These are phyloP conservation scores for Extremus antarcticus DNA, from an alignment of 495 filamentous ascomycete genomes.

Conservation along the genomic window DNA sequence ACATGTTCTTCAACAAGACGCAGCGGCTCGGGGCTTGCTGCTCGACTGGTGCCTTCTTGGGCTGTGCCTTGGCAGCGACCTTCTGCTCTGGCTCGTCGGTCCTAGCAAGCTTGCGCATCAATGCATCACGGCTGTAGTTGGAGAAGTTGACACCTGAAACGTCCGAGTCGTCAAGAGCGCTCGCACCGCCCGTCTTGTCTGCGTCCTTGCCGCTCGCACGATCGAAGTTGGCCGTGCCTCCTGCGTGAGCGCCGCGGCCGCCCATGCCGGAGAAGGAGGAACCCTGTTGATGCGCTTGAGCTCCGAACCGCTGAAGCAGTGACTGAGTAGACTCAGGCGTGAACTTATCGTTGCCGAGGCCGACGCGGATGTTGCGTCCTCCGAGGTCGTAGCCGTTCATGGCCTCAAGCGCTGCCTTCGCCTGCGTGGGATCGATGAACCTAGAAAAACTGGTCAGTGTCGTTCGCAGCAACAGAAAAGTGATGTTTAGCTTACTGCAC, in stretches of 20 bases:
- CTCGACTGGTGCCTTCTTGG: constrained; percentile 52
- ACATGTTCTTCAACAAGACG: constrained; percentile 91
- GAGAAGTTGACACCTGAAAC: constrained; percentile 98
- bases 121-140: constrained; percentile 92
- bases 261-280: constrained; percentile 88
- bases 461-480: not conserved
- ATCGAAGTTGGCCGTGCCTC: constrained; percentile 71
- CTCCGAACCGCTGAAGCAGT: constrained; percentile 76
- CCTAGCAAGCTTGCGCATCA: constrained; percentile 95
- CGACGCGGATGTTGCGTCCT: constrained; percentile 93
- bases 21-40: constrained; percentile 91
- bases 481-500: constrained; percentile 68
- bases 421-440: constrained; percentile 83
- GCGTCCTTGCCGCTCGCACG: constrained; percentile 83
- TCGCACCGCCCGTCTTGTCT: constrained; percentile 85
- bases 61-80: constrained; percentile 30
- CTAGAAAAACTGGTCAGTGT: constrained; percentile 41
- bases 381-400: constrained; percentile 99
- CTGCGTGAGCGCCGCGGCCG: constrained; percentile 76
- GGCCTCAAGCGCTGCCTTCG: constrained; percentile 88
- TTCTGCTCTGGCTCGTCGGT: constrained; percentile 85
- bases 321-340: constrained; percentile 92
- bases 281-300: constrained; percentile 67
- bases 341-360: constrained; percentile 99
- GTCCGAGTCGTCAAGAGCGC: constrained; percentile 95